These are phyloP conservation scores for Ustilago crameri DNA, from an alignment of 1,284 basidiomycete genomes.

Conservation along the genomic window DNA sequence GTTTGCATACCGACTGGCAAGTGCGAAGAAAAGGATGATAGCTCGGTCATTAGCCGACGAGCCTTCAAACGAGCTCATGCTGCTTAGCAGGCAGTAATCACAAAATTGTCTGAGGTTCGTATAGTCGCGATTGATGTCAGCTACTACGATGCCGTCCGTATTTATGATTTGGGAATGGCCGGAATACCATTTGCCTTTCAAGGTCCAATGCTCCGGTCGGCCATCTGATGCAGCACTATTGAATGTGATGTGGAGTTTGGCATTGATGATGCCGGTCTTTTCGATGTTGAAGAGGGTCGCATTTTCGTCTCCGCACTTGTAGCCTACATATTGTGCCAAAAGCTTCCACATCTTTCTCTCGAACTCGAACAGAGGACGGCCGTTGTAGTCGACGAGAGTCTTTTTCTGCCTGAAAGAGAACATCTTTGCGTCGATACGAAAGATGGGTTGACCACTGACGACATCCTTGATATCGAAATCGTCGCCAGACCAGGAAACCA, in stretches of 20 bases:
- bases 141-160: slow-evolving; percentile 31
- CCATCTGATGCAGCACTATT: slow-evolving; percentile 33
- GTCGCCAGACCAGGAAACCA: slow-evolving; percentile 24
- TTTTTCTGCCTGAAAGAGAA: slow-evolving; percentile 36
- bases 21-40: too few species aligned
- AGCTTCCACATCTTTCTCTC: background rate
- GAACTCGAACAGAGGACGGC: slow-evolving; percentile 17
- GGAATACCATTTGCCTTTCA: slow-evolving; percentile 35
- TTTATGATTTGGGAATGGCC: slow-evolving; percentile 38
- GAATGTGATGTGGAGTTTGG: slow-evolving; percentile 43
- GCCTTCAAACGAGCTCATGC: too few species aligned
- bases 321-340: slow-evolving; percentile 3
- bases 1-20: too few species aligned
- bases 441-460: slow-evolving; percentile 17
- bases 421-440: slow-evolving; percentile 31
- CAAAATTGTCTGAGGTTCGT: slow-evolving; percentile 31
- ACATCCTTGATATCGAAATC: slow-evolving; percentile 53
- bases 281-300: slow-evolving; percentile 23
- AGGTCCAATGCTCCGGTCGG: slow-evolving; percentile 6
- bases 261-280: slow-evolving; percentile 19
- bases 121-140: slow-evolving; percentile 34
- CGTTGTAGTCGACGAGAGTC: slow-evolving; percentile 15
- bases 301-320: background rate
- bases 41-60: too few species aligned
- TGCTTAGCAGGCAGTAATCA: slow-evolving; percentile 17